Percentiles rank a stretch among this genome's conserved stretches.
phyloP scores from a whole-genome alignment of 306 rosid species.

The Mimosa bimucronata region DNA sequence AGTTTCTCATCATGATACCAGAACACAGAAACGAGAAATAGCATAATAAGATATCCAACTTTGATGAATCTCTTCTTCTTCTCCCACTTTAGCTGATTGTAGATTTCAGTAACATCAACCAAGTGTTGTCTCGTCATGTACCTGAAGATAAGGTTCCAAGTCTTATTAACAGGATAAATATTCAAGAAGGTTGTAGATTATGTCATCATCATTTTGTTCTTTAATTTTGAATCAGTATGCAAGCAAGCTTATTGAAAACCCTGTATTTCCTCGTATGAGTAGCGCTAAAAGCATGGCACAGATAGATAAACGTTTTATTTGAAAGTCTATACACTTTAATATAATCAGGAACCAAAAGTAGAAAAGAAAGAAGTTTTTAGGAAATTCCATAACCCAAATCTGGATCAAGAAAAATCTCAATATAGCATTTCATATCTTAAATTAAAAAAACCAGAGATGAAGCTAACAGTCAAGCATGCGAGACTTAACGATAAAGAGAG shows the following conservation, averaged over 20 bases:
- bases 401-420: background rate
- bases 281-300: background rate
- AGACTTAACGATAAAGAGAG: background rate
- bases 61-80: conserved; percentile 65
- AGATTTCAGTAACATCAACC: conserved; percentile 90
- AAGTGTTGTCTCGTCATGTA: conserved; percentile 56
- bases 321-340: background rate
- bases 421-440: background rate
- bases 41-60: conserved; percentile 53
- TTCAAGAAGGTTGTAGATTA: background rate
- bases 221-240: background rate
- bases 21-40: conserved; percentile 57
- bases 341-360: background rate
- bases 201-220: background rate
- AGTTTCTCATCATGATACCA: conserved; percentile 53
- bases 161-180: conserved; percentile 20
- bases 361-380: background rate
- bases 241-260: background rate
- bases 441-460: background rate
- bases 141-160: conserved; percentile 53
- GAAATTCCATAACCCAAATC: background rate
- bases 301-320: background rate
- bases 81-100: conserved; percentile 71
- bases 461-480: background rate
- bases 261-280: background rate